Base-by-base conservation (phyloP, 768 basidiomycete species). In the Dictyophora rubrovolvata region DNA sequence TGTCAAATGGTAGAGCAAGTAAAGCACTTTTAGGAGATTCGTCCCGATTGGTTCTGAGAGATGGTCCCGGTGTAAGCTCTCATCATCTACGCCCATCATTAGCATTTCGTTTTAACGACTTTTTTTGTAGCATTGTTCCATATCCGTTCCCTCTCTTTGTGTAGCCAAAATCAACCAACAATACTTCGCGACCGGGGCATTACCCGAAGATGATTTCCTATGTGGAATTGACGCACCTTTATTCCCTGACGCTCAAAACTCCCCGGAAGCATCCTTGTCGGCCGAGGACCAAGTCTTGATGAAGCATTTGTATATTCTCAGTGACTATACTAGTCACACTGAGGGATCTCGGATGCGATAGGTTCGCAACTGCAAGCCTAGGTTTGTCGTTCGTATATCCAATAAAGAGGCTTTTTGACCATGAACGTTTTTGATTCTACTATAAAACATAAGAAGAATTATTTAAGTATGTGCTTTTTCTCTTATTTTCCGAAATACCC, bases 11-110 rank as follows among this genome's bases (percentile, higher is more conserved):
- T 22, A 20, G 22, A 56, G n/a, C 17, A 18, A 16, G 36, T n/a
- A 56, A 56, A 22, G 18, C 18, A 56, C 20, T 46, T 46, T 22
- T 56, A 22, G 55, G 55, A 37, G 55, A 37, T 11, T 56, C 55
- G 21, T 28, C 55, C 16, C 9, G 55, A 21, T 21, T 56, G n/a
- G 55, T 46, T 46, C 12, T 56, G 7, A 2, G 55, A 21, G 55
- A 56, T 5, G 55, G 55, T 11, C 36, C 42, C 20, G 55, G 55
- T 2, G 55, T 56, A 47, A 23, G 51, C 14, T 55, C 11, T 55
- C 54, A 18, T 10, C n/a, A 42, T 48, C 6, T 56, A n/a, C n/a
- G n/a, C n/a, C n/a, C n/a, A n/a, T n/a, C n/a, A n/a, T n/a, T 56
- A 46, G 16, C 34, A 23, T 56, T 46, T 56, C 55, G 2, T 10